phyloP scores from a whole-genome alignment of 2,329 filamentous ascomycete species.

The Aspergillus novoparasiticus region DNA sequence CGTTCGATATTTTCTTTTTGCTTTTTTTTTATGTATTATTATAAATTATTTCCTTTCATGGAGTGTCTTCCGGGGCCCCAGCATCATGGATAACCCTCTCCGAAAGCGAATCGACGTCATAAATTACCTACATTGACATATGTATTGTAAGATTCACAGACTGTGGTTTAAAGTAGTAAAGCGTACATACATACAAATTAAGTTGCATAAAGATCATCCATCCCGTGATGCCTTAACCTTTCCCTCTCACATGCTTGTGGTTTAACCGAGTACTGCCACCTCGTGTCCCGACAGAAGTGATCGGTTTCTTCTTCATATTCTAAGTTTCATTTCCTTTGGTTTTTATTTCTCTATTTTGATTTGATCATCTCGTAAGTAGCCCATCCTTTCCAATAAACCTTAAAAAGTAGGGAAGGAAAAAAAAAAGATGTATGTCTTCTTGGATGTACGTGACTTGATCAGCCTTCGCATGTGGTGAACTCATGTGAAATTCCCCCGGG shows the following conservation, averaged over 20 bases:
- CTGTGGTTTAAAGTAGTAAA: too few species aligned
- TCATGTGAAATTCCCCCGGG: constrained; percentile 6
- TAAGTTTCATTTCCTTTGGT: background rate
- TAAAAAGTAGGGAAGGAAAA: background rate
- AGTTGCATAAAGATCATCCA: background rate
- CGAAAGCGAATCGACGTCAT: background rate
- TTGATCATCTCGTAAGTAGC: background rate
- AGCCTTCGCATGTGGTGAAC: background rate
- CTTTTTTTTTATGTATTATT: too few species aligned
- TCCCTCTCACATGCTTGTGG: background rate
- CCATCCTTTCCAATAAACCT: background rate
- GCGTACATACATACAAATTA: background rate
- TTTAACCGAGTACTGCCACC: background rate
- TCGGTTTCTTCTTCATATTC: background rate
- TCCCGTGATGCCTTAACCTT: background rate
- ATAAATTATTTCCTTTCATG: background rate
- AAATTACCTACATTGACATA: background rate
- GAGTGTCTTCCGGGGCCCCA: background rate
- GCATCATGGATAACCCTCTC: background rate
- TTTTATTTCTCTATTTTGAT: too few species aligned
- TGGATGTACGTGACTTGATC: background rate
- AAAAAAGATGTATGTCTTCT: background rate
- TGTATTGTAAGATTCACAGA: background rate
- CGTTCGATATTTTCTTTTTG: too few species aligned
- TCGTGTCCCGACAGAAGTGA: background rate